A percentile compares a stretch with the other conserved stretches of the same genome.
phyloP scores from a whole-genome alignment of 2,329 filamentous ascomycete genomes.

The Elsinoe arachidis region DNA sequence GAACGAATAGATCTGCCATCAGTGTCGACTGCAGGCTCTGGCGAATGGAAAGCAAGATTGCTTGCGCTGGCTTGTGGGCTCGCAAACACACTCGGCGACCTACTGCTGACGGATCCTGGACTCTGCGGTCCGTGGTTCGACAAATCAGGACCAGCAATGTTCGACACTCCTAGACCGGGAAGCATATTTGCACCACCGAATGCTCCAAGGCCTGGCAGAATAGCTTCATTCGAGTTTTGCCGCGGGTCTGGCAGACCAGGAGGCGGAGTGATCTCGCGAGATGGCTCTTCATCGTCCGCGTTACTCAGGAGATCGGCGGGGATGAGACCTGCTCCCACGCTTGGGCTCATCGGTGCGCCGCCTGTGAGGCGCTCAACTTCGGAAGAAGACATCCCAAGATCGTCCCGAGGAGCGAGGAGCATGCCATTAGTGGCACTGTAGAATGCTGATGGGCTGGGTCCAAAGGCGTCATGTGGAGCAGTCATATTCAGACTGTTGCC shows the following conservation, averaged over 20 bases:
- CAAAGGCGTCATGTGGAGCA: conserved; percentile 41
- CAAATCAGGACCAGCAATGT: conserved; percentile 10
- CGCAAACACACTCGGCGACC: conserved; percentile 38
- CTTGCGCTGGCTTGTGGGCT: conserved; percentile 40
- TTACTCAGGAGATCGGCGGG: conserved; percentile 53
- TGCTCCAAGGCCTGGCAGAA: conserved; percentile 27
- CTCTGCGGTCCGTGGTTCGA: conserved; percentile 32
- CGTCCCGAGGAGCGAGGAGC: conserved; percentile 39
- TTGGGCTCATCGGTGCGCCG: conserved; percentile 66
- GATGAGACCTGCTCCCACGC: conserved; percentile 58
- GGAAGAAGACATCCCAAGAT: conserved; percentile 48
- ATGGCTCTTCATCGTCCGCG: conserved; percentile 22
- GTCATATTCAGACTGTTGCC: conserved; percentile 39
- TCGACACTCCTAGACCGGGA: conserved; percentile 22
- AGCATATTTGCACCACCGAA: conserved; percentile 35
- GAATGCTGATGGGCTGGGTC: conserved; percentile 40
- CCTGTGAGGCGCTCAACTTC: conserved; percentile 53
- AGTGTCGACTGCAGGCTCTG: conserved; percentile 35
- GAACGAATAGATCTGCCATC: conserved; percentile 41
- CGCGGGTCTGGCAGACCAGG: conserved; percentile 20
- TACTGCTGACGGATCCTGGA: conserved; percentile 35
- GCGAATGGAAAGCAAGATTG: conserved; percentile 40
- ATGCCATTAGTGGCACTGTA: conserved; percentile 55
- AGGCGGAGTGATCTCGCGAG: conserved; percentile 8
- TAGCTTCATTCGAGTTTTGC: conserved; percentile 17